Conservation (phyloP, 495 filamentous ascomycete species). For the Trichocladium uniseriatum region DNA sequence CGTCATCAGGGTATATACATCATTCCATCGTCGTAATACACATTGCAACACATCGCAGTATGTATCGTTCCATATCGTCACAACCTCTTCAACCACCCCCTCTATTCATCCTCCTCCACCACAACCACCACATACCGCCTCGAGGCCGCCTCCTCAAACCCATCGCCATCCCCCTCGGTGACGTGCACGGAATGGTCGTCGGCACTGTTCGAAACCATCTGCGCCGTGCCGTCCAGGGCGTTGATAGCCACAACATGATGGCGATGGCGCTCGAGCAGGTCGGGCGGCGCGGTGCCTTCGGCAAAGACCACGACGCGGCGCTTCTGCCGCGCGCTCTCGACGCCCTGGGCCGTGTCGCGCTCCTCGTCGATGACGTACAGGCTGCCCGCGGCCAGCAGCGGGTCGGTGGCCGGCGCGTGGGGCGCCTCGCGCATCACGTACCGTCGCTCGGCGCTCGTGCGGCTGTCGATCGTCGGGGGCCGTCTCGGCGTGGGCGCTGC, state of each 20-base stretch:
- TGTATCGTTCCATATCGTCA: not conserved
- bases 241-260: slow-evolving; percentile 26
- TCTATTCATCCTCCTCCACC: slow-evolving; percentile 9
- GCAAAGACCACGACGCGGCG: slow-evolving; percentile 25
- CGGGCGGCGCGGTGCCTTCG: slow-evolving; percentile 21
- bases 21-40: slow-evolving; percentile 1
- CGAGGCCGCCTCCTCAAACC: slow-evolving; percentile 7
- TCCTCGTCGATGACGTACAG: slow-evolving; percentile 24
- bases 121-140: slow-evolving; percentile 26
- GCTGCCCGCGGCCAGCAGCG: slow-evolving; percentile 23
- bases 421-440: slow-evolving; percentile 25
- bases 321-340: slow-evolving; percentile 7
- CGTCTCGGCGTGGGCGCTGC: not conserved
- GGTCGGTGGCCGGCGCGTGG: slow-evolving; percentile 22
- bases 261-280: slow-evolving; percentile 15
- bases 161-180: slow-evolving; percentile 19
- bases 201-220: slow-evolving; percentile 10
- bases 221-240: slow-evolving; percentile 18
- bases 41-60: not conserved
- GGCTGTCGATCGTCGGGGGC: not conserved
- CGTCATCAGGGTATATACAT: slow-evolving; percentile 5
- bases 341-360: not conserved
- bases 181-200: slow-evolving; percentile 19
- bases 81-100: not conserved
- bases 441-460: slow-evolving; percentile 12